Evolutionary conservation across 176 grass and related monocot genomes (phyloP).

Genomic region (Musa itinerans): DNA sequence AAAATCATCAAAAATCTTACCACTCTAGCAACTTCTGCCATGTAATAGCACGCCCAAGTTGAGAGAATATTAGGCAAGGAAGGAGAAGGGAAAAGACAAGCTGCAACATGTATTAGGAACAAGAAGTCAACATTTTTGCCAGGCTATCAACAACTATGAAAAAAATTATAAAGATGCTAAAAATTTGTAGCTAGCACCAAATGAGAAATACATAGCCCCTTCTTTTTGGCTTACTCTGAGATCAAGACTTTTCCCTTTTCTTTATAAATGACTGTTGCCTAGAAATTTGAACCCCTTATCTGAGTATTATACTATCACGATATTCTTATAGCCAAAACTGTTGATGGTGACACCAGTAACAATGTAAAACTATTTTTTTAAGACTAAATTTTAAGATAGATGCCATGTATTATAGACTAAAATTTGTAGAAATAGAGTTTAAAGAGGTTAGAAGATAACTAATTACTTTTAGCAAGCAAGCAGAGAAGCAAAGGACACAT

Average conservation of each 20-base stretch:
- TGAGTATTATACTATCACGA: neutral
- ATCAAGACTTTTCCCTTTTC: neutral
- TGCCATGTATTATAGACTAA: too few species aligned
- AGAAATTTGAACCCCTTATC: neutral
- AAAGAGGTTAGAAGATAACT: too few species aligned
- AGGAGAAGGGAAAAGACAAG: conserved; percentile 98
- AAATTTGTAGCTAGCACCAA: neutral
- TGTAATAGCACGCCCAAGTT: conserved; percentile 81
- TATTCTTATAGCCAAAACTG: too few species aligned
- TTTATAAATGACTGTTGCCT: neutral
- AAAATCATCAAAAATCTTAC: conserved; percentile 37
- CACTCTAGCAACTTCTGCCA: conserved; percentile 70
- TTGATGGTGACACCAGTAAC: too few species aligned
- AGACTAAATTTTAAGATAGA: too few species aligned
- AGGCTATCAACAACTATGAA: neutral
- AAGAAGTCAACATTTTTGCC: neutral
- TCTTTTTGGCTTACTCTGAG: neutral
- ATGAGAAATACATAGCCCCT: neutral
- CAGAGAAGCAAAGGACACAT: too few species aligned
- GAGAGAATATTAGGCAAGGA: conserved; percentile 96
- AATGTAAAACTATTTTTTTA: too few species aligned
- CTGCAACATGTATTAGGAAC: conserved; percentile 41
- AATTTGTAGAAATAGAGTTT: too few species aligned
- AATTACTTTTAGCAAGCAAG: too few species aligned
- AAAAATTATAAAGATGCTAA: neutral